These are phyloP conservation scores for Lathyrus aphaca DNA, from an alignment of 306 rosid genomes.

Conservation along the genomic window DNA sequence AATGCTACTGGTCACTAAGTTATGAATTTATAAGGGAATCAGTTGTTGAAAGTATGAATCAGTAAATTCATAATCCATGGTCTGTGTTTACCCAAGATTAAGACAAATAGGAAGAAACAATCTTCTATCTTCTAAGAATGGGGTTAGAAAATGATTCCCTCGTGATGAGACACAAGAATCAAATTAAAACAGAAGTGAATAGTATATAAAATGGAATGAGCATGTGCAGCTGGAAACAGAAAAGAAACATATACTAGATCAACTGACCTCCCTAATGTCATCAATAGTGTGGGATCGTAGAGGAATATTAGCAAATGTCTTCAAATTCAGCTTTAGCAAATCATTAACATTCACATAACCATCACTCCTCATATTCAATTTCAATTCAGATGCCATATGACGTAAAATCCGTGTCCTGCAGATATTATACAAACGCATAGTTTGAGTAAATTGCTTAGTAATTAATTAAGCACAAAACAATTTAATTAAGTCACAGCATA, in stretches of 20 bases:
- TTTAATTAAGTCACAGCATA: not conserved
- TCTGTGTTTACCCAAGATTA: conserved; percentile 6
- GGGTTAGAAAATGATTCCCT: conserved; percentile 4
- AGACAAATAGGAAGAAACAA: not conserved
- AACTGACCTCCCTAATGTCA: conserved; percentile 84
- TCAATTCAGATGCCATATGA: conserved; percentile 84
- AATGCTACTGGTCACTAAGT: conserved; percentile 24
- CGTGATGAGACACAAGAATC: conserved; percentile 15
- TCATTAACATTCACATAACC: conserved; percentile 83
- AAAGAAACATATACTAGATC: conserved; percentile 14
- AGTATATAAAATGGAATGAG: conserved; percentile 13
- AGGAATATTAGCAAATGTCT: conserved; percentile 82
- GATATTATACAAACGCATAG: conserved; percentile 15
- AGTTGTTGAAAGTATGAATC: conserved; percentile 21
- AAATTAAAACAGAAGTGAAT: conserved; percentile 22
- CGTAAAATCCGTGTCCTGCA: conserved; percentile 85
- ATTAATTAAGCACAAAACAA: conserved; percentile 20
- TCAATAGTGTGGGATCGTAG: conserved; percentile 74
- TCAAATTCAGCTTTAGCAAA: conserved; percentile 67
- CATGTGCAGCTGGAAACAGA: not conserved
- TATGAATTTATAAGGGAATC: not conserved
- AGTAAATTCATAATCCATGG: conserved; percentile 1
- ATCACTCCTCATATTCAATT: conserved; percentile 71
- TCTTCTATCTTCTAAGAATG: not conserved
- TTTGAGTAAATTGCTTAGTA: conserved; percentile 11